Base-by-base conservation (phyloP, 331 rosid species). In the Phaseolus coccineus region DNA sequence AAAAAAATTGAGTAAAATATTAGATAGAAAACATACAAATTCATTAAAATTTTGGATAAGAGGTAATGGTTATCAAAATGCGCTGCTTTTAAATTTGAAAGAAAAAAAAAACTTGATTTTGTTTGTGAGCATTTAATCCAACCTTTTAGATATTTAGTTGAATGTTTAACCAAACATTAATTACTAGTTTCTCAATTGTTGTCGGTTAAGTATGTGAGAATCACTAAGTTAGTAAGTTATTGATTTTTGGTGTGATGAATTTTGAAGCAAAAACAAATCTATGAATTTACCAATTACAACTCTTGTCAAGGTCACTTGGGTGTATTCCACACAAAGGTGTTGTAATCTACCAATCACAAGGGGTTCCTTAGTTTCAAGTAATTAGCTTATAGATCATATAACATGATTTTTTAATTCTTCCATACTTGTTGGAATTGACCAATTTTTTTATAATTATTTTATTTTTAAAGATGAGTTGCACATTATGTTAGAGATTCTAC, bases 221-320 rank as follows among this genome's bases (percentile, higher is more conserved):
- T 50, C 28, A 48, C 50, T 3, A 22, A n/a, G 53, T 73, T 51
- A 22, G 25, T 69, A 31, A 65, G 51, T 56, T 8, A 0, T 83
- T 24, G 24, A 61, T 10, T 30, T 30, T 61, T 65, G 86, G 83
- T 64, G 71, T 16, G 76, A 65, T 62, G 14, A 64, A 10, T 39
- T 19, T 61, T 14, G 68, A 62, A 66, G 69, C 13, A 33, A 50
- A 39, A 64, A 19, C 5, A 63, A 2, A 37, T 52, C 19, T 5
- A 35, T 15, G 15, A 47, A 63, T 63, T 24, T 63, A 63, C 69
- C 69, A 61, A 61, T 61, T 25, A 31, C 24, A 61, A 14, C 37
- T 8, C 27, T 8, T 64, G 15, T 31, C 24, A 13, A 15, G 31
- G 50, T 61, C 53, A 71, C 35, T 71, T 40, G 44, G 70, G 19